These are phyloP conservation scores for Tolypocladium cylindrosporum DNA, from an alignment of 2,329 filamentous ascomycete genomes.

Conservation along the genomic window DNA sequence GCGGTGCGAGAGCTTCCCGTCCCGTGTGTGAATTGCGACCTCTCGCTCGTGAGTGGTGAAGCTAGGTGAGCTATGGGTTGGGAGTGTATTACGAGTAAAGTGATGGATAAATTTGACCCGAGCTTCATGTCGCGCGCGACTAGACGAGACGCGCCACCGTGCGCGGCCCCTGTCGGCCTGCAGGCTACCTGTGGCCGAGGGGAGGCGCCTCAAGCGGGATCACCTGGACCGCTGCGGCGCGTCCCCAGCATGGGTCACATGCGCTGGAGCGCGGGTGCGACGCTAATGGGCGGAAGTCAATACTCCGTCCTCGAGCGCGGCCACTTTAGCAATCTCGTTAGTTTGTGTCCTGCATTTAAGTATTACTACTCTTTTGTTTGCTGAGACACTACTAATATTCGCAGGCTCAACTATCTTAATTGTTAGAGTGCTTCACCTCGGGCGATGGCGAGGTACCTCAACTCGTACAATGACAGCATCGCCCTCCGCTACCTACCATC, in stretches of 20 bases:
- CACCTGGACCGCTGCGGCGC: neutral
- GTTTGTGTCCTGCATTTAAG: neutral
- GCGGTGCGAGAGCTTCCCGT: neutral
- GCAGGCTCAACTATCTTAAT: neutral
- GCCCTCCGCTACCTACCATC: constrained; percentile 1
- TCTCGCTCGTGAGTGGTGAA: neutral
- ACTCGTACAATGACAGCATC: constrained; percentile 9
- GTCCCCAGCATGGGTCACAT: constrained; percentile 3
- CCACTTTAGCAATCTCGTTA: neutral
- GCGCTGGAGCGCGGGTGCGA: neutral
- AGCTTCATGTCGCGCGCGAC: neutral
- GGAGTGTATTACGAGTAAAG: neutral
- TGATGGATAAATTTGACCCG: neutral
- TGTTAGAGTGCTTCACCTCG: too few species aligned
- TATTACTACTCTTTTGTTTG: neutral
- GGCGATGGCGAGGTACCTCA: neutral
- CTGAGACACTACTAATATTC: fast-evolving
- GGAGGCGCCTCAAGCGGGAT: too few species aligned
- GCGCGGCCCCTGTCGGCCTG: too few species aligned
- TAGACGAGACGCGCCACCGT: neutral
- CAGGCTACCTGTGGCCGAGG: too few species aligned
- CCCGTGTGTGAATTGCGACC: neutral
- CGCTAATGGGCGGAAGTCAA: neutral
- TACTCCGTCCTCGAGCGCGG: neutral
- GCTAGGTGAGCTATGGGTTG: neutral